Evolutionary conservation across 345 rosid genomes (phyloP).

Genomic region (Sisymbrium irio): DNA sequence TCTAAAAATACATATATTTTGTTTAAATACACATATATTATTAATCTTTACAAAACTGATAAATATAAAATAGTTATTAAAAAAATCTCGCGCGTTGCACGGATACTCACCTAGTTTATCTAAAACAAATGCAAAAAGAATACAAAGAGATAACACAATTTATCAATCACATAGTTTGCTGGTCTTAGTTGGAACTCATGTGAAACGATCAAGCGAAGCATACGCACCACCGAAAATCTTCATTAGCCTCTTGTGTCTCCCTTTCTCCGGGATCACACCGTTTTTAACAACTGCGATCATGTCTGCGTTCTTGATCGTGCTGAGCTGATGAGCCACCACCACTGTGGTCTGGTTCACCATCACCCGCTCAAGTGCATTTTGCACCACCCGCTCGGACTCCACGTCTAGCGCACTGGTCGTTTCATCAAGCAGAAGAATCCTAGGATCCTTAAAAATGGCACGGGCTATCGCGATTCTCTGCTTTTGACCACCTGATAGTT

Average conservation of each 20-base stretch:
- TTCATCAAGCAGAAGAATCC: conserved; percentile 65
- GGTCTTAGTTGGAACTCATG: conserved; percentile 11
- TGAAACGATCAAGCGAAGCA: conserved; percentile 62
- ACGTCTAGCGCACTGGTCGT: conserved; percentile 80
- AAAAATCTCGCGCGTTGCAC: too few species aligned
- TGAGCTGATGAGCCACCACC: conserved; percentile 64
- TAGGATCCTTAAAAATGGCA: conserved; percentile 62
- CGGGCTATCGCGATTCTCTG: conserved; percentile 73
- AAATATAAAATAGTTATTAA: too few species aligned
- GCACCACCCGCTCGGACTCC: conserved; percentile 62
- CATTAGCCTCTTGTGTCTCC: conserved; percentile 50
- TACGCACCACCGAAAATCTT: conserved; percentile 51
- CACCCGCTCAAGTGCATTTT: conserved; percentile 65
- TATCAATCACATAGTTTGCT: not conserved
- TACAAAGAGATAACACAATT: too few species aligned
- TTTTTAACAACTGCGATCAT: conserved; percentile 66
- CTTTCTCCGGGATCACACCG: conserved; percentile 63
- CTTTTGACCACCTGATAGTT: conserved; percentile 79
- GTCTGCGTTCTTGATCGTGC: conserved; percentile 58
- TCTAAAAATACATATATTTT: too few species aligned
- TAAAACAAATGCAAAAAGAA: too few species aligned
- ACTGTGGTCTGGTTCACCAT: conserved; percentile 61
- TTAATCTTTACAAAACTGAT: too few species aligned
- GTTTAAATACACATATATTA: too few species aligned
- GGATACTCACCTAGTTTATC: too few species aligned